Evolutionary conservation across 2,329 filamentous ascomycete genomes (phyloP).

Genomic region (Ophiostoma angusticollis): DNA sequence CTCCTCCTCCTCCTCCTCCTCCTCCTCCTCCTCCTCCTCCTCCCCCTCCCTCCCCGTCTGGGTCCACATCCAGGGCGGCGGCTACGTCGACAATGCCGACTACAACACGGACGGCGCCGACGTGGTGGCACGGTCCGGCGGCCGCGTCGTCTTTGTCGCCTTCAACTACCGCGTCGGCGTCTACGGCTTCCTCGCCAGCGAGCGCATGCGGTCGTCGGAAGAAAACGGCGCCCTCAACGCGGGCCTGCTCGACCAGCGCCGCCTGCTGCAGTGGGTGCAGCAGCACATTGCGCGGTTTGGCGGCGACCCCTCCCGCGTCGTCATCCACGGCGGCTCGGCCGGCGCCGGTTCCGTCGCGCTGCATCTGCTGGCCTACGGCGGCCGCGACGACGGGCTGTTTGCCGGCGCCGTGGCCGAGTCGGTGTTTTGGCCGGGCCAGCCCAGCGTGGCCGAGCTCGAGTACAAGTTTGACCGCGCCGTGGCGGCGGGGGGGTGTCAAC

Average conservation of each 20-base stretch:
- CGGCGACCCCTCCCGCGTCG: conserved; percentile 12
- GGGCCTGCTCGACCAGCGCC: conserved; percentile 50
- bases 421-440: conserved; percentile 36
- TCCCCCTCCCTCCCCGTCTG: conserved; percentile 29
- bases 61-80: conserved; percentile 38
- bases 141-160: conserved; percentile 39
- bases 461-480: conserved; percentile 11
- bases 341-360: conserved; percentile 10
- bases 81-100: conserved; percentile 33
- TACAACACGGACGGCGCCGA: conserved; percentile 37
- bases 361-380: conserved; percentile 27
- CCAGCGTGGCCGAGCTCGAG: conserved; percentile 26
- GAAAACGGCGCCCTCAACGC: conserved; percentile 36
- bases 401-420: conserved; percentile 33
- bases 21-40: not conserved
- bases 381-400: conserved; percentile 33
- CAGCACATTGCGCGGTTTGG: conserved; percentile 33
- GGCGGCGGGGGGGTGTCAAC: conserved; percentile 24
- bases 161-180: conserved; percentile 51
- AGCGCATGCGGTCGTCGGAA: conserved; percentile 39
- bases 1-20: not conserved
- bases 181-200: conserved; percentile 48
- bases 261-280: conserved; percentile 47
- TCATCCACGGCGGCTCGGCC: conserved; percentile 10
- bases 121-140: conserved; percentile 25